Evolutionary conservation across 1,139 yeast genomes (phyloP), one percentile per base, ranked within the genome.

Genomic region (Kodamaea sp.): DNA sequence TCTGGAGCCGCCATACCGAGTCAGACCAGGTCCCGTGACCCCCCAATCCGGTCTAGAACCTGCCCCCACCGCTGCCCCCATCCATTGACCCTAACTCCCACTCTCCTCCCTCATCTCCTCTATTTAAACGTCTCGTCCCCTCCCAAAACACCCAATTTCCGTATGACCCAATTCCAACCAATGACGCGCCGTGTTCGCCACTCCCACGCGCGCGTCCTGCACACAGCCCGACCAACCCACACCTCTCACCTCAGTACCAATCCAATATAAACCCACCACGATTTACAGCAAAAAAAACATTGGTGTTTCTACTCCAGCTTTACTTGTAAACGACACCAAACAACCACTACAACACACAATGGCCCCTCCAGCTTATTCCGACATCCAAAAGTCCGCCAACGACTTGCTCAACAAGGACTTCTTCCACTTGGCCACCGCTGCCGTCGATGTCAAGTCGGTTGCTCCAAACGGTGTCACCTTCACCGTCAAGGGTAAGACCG

Each of bases 401-500:
- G 95, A 85, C 70, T 79, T 92, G 58, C 78, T 92, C 64, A 78
- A 79, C 73, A 84, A 76, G 70, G 98, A 92, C 69, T 92, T 88
- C 80, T 94, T 77, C 84, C 97, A 90, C 75, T 72, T 78, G 53
- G 73, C 94, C 50, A 85, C 92, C 47, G 94, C 94, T 50, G 72
- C 94, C 44, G 78, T 92, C 54, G 96, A 88, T 60, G 82, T 90
- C 59, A 85, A 87, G 76, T 83, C 97, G 51, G 78, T 78, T 52
- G 96, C 98, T 55, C 96, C 97, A 64, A 90, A 89, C 65, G 97
- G 97, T 54, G 97, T 92, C 43, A 78, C 89, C 41, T 92, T 92
- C 80, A 80, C 95, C 57, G 89, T 88, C 61, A 88, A 87, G 76
- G 97, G 96, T 65, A 88, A 87, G 73, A 83, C 94, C 54, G 77